Evolutionary conservation across 2,329 filamentous ascomycete species (phyloP).

Genomic region (Aschersonia sp.): DNA sequence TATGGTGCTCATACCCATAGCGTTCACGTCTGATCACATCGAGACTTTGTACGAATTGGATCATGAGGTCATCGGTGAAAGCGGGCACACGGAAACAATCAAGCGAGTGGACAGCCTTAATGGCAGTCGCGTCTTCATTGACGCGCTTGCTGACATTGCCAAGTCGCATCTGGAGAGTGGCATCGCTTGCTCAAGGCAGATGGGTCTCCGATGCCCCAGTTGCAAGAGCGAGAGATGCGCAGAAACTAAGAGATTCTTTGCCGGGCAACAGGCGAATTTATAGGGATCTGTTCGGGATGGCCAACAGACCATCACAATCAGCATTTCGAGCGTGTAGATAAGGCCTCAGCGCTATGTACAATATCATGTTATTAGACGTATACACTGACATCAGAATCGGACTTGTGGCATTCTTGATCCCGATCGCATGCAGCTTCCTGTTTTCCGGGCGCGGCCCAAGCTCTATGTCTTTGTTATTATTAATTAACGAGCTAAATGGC

Average conservation of each 20-base stretch:
- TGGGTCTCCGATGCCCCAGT: constrained; percentile 82
- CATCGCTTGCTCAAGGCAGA: constrained; percentile 58
- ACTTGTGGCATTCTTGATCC: no score
- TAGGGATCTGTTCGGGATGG: background rate
- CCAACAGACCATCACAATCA: background rate
- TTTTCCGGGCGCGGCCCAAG: no score
- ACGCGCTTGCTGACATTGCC: constrained; percentile 77
- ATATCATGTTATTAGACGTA: no score
- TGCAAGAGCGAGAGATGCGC: constrained; percentile 82
- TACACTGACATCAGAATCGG: no score
- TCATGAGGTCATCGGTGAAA: constrained; percentile 85
- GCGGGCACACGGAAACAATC: constrained; percentile 59
- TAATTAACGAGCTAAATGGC: no score
- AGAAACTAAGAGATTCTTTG: constrained; percentile 60
- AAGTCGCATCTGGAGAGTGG: constrained; percentile 62
- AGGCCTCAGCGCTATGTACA: no score
- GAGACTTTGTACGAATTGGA: constrained; percentile 94
- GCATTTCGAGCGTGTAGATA: background rate
- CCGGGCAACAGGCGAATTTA: constrained; percentile 20
- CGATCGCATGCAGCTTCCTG: no score
- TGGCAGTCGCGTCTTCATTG: constrained; percentile 78
- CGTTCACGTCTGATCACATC: constrained; percentile 98
- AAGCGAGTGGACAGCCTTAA: constrained; percentile 90
- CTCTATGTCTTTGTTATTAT: no score
- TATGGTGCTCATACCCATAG: constrained; percentile 81